Conservation (phyloP, 2,329 filamentous ascomycete genomes). For the Lachnellula occidentalis region DNA sequence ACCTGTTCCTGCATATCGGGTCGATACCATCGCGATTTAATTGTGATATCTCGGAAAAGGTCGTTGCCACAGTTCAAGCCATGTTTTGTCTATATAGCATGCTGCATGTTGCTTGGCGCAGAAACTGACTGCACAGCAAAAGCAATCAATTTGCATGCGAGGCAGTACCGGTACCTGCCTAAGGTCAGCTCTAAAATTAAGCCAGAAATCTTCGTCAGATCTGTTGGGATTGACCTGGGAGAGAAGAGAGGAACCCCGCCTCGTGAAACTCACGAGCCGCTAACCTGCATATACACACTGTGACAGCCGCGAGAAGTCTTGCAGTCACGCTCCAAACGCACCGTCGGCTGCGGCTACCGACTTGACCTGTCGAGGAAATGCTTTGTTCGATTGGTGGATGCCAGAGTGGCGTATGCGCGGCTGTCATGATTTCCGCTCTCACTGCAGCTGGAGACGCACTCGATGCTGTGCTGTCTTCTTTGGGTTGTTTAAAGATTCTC, state of each 20-base stretch:
- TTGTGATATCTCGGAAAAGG: too few species aligned
- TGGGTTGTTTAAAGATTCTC: not conserved
- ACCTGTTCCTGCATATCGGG: conserved; percentile 4
- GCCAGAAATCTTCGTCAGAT: too few species aligned
- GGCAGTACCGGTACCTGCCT: too few species aligned
- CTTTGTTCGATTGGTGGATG: not conserved
- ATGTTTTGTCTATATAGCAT: too few species aligned
- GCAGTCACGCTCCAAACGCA: too few species aligned
- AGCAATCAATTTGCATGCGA: too few species aligned
- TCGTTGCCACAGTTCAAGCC: too few species aligned
- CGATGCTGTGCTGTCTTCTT: not conserved
- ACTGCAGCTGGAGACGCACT: not conserved
- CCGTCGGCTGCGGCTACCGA: too few species aligned
- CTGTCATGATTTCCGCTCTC: not conserved
- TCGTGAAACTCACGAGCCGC: not conserved
- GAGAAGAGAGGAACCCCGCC: not conserved
- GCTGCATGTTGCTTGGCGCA: too few species aligned
- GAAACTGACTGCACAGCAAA: too few species aligned
- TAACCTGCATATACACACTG: not conserved
- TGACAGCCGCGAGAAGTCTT: not conserved
- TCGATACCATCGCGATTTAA: not conserved
- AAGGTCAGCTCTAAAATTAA: too few species aligned
- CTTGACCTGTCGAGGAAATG: not conserved
- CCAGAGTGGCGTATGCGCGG: not conserved
- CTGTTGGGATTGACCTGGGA: too few species aligned